These are phyloP conservation scores for Aspergillus glaucus DNA, from an alignment of 2,329 filamentous ascomycete genomes.

Conservation along the genomic window DNA sequence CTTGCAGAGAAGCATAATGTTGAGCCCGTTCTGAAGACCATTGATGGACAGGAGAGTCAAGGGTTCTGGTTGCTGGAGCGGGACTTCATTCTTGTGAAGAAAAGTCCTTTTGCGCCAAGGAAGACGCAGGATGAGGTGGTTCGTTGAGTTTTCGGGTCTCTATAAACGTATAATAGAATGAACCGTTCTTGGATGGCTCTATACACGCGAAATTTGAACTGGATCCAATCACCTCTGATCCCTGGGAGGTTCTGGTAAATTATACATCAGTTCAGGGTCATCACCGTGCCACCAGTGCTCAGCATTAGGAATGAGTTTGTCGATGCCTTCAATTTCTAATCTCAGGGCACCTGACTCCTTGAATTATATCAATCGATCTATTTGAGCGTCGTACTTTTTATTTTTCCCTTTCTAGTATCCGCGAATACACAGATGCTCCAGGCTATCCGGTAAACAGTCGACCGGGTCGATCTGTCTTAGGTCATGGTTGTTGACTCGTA, in stretches of 20 bases:
- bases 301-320: no score
- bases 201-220: no score
- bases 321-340: no score
- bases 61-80: not conserved
- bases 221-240: no score
- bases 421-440: constrained; percentile 14
- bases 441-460: constrained; percentile 6
- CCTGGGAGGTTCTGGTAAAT: no score
- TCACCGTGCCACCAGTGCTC: no score
- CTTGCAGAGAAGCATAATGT: not conserved
- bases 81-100: not conserved
- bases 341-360: no score
- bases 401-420: constrained; percentile 10
- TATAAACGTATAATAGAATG: no score
- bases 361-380: not conserved
- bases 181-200: no score
- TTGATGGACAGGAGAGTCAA: not conserved
- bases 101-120: not conserved
- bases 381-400: constrained; percentile 4
- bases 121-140: not conserved
- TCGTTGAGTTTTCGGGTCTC: no score
- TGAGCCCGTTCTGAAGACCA: not conserved
- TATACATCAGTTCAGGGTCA: no score
- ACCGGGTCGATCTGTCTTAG: not conserved
- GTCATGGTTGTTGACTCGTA: not conserved